Evolutionary conservation across 2,329 filamentous ascomycete genomes (phyloP), one percentile per base, ranked within the genome.

Genomic region (Mycosphaerella sp.): DNA sequence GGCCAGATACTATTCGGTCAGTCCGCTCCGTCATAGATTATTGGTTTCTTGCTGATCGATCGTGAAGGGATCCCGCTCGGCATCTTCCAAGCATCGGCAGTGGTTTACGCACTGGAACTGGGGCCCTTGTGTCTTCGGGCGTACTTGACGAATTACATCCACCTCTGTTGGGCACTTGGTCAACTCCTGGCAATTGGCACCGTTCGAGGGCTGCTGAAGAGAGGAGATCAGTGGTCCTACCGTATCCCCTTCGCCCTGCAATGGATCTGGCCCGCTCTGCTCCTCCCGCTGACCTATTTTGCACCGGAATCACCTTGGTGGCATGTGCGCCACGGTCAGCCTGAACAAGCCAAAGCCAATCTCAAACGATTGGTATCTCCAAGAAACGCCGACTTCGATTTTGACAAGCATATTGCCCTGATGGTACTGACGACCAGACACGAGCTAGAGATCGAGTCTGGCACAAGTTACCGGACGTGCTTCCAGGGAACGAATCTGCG

Each of bases 121-220:
- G 75, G 78, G 6, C 79, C 79, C 2, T 70, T 81, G 44, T 67
- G 17, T 17, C 18, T 53, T 5, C 8, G 46, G 2, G 40, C 45
- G 8, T 50, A 53, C 37, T 40, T 58, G 25, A 60, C 54, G 2
- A 52, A 44, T 2, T 57, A 57, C 17, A 47, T 70, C 39, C 70
- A 70, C 43, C 55, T 71, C 47, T 72, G 69, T 55, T 73, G 70
- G 69, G 68, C 66, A 27, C 14, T 81, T 61, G 79, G 78, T 14
- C 61, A 66, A n/a, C 80, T 81, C 59, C 78, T 81, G 50, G 78
- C 80, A 14, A 74, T 70, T 17, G 77, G 67, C 14, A 43, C 46
- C 5, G 30, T 52, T 4, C 27, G 50, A 28, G 44, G 37, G n/a
- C n/a, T 25, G 3, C 21, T 52, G 8, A 27, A n/a, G 5, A 30